phyloP scores from a whole-genome alignment of 148 eudicot species.

The Diospyros kaki region DNA sequence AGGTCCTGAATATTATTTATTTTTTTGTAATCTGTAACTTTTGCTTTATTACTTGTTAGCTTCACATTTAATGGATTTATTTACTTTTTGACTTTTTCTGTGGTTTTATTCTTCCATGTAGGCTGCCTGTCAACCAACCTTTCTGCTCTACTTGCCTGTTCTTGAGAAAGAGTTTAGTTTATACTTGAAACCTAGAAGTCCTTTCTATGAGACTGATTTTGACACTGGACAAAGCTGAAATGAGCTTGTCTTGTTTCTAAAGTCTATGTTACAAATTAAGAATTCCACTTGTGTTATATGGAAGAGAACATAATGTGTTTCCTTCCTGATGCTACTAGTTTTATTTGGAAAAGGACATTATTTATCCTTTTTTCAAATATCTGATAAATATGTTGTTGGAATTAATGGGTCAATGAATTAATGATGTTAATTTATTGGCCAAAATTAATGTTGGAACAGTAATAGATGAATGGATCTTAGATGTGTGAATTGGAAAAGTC shows the following conservation, averaged over 20 bases:
- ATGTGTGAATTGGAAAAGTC: no score
- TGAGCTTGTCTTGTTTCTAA: conserved; percentile 1
- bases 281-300: background rate
- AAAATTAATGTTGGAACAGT: no score
- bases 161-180: background rate
- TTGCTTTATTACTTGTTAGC: background rate
- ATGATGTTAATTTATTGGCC: no score
- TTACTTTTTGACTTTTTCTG: background rate
- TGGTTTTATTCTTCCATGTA: background rate
- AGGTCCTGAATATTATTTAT: background rate
- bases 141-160: background rate
- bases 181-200: background rate
- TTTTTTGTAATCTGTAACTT: background rate
- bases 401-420: no score
- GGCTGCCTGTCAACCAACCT: background rate
- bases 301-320: background rate
- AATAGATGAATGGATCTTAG: no score
- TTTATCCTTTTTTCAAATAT: background rate
- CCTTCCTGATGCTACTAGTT: background rate
- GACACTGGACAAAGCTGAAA: background rate
- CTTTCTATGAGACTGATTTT: conserved; percentile 2
- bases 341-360: background rate
- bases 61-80: background rate
- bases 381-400: background rate
- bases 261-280: background rate